Conservation (phyloP, 2,329 filamentous ascomycete genomes). For the Colletotrichum noveboracense region DNA sequence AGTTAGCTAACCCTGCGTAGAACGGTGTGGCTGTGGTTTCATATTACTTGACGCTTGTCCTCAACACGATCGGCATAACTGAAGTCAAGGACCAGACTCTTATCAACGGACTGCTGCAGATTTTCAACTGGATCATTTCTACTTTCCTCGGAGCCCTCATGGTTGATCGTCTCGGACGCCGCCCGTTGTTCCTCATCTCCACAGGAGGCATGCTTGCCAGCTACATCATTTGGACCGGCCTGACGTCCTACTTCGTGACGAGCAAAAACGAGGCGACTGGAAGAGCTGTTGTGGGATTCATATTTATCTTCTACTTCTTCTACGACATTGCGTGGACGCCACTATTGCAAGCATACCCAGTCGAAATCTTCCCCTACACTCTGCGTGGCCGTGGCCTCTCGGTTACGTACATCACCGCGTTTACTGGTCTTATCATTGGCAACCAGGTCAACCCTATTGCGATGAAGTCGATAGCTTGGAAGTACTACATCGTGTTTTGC, state of each 20-base stretch:
- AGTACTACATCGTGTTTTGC: slow-evolving; percentile 27
- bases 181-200: slow-evolving; percentile 51
- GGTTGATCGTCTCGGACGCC: slow-evolving; percentile 40
- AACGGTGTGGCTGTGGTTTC: slow-evolving; percentile 38
- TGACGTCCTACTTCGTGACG: background rate
- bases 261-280: slow-evolving; percentile 14
- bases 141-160: slow-evolving; percentile 39
- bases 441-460: slow-evolving; percentile 51
- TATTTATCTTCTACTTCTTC: slow-evolving; percentile 23
- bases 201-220: slow-evolving; percentile 30
- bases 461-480: slow-evolving; percentile 32
- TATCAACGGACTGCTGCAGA: slow-evolving; percentile 39
- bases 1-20: background rate
- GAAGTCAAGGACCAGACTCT: slow-evolving; percentile 39
- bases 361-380: slow-evolving; percentile 24
- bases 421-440: slow-evolving; percentile 30
- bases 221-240: slow-evolving; percentile 30
- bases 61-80: slow-evolving; percentile 35
- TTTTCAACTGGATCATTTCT: slow-evolving; percentile 14
- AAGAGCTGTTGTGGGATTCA: slow-evolving; percentile 22
- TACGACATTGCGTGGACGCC: slow-evolving; percentile 22
- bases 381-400: slow-evolving; percentile 23
- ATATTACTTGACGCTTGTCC: slow-evolving; percentile 40
- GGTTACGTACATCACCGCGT: slow-evolving; percentile 17
- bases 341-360: slow-evolving; percentile 16